Evolutionary conservation across 805 yeast species (phyloP).

Genomic region (Limtongozyma cylindracea): DNA sequence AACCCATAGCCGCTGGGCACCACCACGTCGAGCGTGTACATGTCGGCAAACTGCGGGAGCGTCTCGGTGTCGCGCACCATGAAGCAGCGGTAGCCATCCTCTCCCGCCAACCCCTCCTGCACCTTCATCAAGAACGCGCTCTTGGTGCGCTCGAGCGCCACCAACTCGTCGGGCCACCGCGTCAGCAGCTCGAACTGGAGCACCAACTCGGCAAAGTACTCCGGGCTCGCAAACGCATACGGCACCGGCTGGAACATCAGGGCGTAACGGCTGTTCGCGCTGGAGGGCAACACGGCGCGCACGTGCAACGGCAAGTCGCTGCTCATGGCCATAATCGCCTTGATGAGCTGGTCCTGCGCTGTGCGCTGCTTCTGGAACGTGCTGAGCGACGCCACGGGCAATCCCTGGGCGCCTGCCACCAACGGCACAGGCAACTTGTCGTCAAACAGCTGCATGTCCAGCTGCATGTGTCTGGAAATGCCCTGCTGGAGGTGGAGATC

Average conservation of each 20-base stretch:
- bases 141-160: constrained; percentile 70
- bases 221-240: constrained; percentile 47
- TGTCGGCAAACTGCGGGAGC: constrained; percentile 36
- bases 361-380: constrained; percentile 8
- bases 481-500: constrained; percentile 32
- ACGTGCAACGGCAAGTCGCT: constrained; percentile 43
- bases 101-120: constrained; percentile 13
- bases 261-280: constrained; percentile 52
- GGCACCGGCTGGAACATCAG: constrained; percentile 66
- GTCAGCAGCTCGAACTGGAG: constrained; percentile 73
- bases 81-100: constrained; percentile 27
- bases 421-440: constrained; percentile 30
- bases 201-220: constrained; percentile 57
- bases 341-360: constrained; percentile 24
- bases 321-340: constrained; percentile 16
- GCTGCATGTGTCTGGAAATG: constrained; percentile 9
- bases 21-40: constrained; percentile 33
- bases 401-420: constrained; percentile 29
- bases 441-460: constrained; percentile 10
- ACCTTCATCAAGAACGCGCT: constrained; percentile 70
- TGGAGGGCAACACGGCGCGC: constrained; percentile 47
- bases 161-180: constrained; percentile 90
- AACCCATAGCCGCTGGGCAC: constrained; percentile 86
- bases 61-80: constrained; percentile 33
- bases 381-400: constrained; percentile 6